Base-by-base conservation (phyloP, 176 grass and related monocot genomes). In the Musa acuminata region DNA sequence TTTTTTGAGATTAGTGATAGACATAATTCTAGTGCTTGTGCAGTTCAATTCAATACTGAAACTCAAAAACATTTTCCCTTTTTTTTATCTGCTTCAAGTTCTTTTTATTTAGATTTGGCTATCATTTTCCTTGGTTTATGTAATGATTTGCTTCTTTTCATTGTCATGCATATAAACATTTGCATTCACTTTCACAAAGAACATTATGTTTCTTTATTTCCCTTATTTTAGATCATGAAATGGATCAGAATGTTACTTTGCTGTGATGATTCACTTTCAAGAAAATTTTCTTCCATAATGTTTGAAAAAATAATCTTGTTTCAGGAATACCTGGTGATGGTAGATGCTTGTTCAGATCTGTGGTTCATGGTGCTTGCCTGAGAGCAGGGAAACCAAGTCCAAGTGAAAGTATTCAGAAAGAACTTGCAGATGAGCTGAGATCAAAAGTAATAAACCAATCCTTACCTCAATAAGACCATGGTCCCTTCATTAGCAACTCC, bases 291-390 rank as follows among this genome's bases (percentile, higher is more conserved):
- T 43, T 43, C 35, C 35, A 27, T 13, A 26, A 23, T 14, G 1
- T 25, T 1, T 6, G 50, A 2, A 51, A 16, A 16, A 2, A 49
- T 19, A 25, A 24, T 78, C 13, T 53, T 53, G 62, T 93, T 89
- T 81, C 84, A 99, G 95, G 95, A 87, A 99, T 94, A 53, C 77
- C 88, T 27, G 90, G 95, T 54, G 95, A 99, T 58, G 95, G 95
- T 74, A 86, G 95, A 66, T 99, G 95, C 75, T 72, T 99, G 52
- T 99, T 99, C 76, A 84, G 90, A 77, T 89, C 90, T 17, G 88
- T 99, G 9, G 91, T 86, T 4, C 88, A 91, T 3, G 90, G 95
- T 2, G 90, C 73, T 9, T 87, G 80, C 71, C 53, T 91, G 66
- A 91, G 90, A 78, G 79, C 72, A 55, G 91, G 88, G 43, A 87